These are phyloP conservation scores for Penicillium odoratum DNA, from an alignment of 495 filamentous ascomycete genomes.

Conservation along the genomic window DNA sequence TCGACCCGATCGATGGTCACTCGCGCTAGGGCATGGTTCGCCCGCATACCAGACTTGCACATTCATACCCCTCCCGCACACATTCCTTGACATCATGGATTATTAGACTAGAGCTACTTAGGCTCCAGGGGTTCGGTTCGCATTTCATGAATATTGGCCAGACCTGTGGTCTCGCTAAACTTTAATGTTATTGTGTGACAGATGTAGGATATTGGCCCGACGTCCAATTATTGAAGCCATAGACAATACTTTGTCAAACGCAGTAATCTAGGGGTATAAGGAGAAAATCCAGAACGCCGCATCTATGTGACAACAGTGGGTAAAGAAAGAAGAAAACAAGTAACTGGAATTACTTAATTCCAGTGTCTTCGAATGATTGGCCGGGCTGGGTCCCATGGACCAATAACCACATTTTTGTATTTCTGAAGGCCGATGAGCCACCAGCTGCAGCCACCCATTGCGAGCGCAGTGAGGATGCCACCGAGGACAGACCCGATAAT, in stretches of 20 bases:
- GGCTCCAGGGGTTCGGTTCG: background rate
- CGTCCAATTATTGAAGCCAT: background rate
- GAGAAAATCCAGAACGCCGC: conserved; percentile 18
- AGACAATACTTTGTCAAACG: conserved; percentile 7
- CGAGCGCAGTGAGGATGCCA: conserved; percentile 63
- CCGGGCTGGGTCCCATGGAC: conserved; percentile 95
- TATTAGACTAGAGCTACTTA: conserved; percentile 1
- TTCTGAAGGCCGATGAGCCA: conserved; percentile 97
- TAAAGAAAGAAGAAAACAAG: background rate
- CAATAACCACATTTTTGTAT: conserved; percentile 98
- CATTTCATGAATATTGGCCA: background rate
- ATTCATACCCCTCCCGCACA: conserved; percentile 17
- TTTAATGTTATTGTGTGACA: conserved; percentile 1
- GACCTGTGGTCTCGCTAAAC: background rate
- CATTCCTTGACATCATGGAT: conserved; percentile 22
- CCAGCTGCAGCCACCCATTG: conserved; percentile 94
- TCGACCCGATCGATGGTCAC: background rate
- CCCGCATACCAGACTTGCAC: conserved; percentile 17
- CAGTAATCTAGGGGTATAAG: conserved; percentile 31
- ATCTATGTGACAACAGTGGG: conserved; percentile 19
- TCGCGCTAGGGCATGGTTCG: background rate
- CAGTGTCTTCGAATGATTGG: conserved; percentile 68
- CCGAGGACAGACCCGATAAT: conserved; percentile 73
- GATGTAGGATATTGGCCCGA: background rate
- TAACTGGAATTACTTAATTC: conserved; percentile 41